Base-by-base conservation (phyloP, 2,329 filamentous ascomycete genomes). In the Cercospora sp. region DNA sequence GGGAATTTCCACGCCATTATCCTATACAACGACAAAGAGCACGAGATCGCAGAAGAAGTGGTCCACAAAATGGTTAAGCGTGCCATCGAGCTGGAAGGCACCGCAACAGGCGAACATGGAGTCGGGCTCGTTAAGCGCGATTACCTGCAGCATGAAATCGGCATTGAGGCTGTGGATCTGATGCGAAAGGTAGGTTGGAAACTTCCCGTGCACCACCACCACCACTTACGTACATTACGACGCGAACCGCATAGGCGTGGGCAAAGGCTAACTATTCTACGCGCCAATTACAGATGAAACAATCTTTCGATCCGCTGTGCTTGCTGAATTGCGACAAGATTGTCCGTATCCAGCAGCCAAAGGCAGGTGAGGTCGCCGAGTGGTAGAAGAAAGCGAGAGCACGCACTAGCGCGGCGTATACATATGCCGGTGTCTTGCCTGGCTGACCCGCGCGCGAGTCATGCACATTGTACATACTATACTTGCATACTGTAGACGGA, bases 31-130 rank as follows among this genome's bases (percentile, higher is more conserved):
- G 87, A 91, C n/a, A 81, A 84, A 23, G 88, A 94, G 78, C 86
- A 89, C 72, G 80, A 84, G 67, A 85, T 86, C 64, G 90, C 90
- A 2, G 90, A 93, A 75, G 84, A 85, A 48, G 82, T 94, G 28
- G 90, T 95, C 28, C 91, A 94, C 77, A 85, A 88, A 67, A 95
- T 95, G 92, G 91, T 94, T 65, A 93, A 94, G 85, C 85, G 91
- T 69, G 92, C 92, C 0, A 89, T 96, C 60, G 91, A 93, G 81
- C 78, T 80, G 76, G 92, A 95, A 79, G 92, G 92, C 8, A 95
- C 92, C 0, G 91, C 93, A 1, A 94, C 92, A 12, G 92, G 92
- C 64, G 92, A 96, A 80, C 92, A 96, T 78, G 92, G 92, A 51
- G 89, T 95, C 63, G 92, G 92, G 6, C 82, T 96, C 59, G 90